A percentile compares a stretch with the other conserved stretches of the same genome.
phyloP scores from a whole-genome alignment of 108 stramenopile species.

The Discostella pseudostelligera region DNA sequence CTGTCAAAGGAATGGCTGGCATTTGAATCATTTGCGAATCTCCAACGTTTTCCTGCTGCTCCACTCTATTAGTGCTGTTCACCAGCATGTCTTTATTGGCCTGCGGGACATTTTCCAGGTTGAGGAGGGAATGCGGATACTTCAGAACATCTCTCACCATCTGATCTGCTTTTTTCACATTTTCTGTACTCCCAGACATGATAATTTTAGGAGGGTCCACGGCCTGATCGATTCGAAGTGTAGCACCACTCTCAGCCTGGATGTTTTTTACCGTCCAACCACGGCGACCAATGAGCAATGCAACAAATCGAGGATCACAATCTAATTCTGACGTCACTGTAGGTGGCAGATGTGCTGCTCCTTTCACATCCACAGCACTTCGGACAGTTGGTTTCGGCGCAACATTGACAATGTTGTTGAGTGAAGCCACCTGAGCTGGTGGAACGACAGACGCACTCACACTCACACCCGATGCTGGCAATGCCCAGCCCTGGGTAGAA shows the following conservation, averaged over 20 bases:
- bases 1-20: neutral
- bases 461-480: neutral
- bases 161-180: conserved; percentile 69
- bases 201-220: conserved; percentile 75
- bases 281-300: conserved; percentile 79
- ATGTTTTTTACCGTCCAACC: conserved; percentile 90
- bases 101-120: conserved; percentile 15
- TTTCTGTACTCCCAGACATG: conserved; percentile 60
- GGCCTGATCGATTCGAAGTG: conserved; percentile 83
- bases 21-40: conserved; percentile 6
- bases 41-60: neutral
- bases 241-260: conserved; percentile 81
- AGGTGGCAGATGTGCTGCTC: conserved; percentile 1
- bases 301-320: conserved; percentile 82
- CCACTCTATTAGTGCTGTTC: conserved; percentile 1
- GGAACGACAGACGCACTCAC: neutral
- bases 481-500: conserved; percentile 25
- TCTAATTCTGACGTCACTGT: conserved; percentile 41
- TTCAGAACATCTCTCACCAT: conserved; percentile 81
- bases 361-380: neutral
- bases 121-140: conserved; percentile 69
- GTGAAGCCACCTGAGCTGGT: conserved; percentile 15
- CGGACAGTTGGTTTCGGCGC: conserved; percentile 17
- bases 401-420: conserved; percentile 4
- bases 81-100: conserved; percentile 1